phyloP scores from a whole-genome alignment of 176 grass and related monocot species.

The Eragrostis curvula region DNA sequence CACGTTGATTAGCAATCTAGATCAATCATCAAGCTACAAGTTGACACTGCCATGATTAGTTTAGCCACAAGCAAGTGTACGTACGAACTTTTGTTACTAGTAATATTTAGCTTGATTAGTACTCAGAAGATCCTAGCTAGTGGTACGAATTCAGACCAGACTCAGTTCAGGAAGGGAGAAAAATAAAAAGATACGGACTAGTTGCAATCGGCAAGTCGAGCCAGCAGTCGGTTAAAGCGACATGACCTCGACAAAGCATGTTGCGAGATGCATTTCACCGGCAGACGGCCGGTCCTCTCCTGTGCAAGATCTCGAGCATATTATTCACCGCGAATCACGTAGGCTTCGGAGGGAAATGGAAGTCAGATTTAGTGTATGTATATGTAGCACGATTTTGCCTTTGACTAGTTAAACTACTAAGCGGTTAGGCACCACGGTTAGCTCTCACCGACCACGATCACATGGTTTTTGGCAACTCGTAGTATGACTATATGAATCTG shows the following conservation, averaged over 20 bases:
- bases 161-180: neutral
- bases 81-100: neutral
- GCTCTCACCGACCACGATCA: constrained; percentile 7
- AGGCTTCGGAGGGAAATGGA: neutral
- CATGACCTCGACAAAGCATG: constrained; percentile 42
- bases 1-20: constrained; percentile 9
- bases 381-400: neutral
- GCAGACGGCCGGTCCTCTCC: constrained; percentile 13
- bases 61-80: neutral
- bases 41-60: constrained; percentile 29
- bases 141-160: neutral
- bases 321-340: constrained; percentile 41
- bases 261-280: constrained; percentile 31
- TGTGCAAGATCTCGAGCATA: neutral
- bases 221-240: neutral
- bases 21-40: constrained; percentile 17
- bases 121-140: neutral
- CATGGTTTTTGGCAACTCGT: neutral
- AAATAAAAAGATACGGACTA: neutral
- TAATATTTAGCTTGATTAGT: neutral
- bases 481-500: neutral
- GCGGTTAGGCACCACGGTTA: neutral
- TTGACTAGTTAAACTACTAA: neutral
- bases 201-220: neutral
- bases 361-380: neutral